Base-by-base conservation (phyloP, 306 rosid genomes). In the Vigna hirtella region DNA sequence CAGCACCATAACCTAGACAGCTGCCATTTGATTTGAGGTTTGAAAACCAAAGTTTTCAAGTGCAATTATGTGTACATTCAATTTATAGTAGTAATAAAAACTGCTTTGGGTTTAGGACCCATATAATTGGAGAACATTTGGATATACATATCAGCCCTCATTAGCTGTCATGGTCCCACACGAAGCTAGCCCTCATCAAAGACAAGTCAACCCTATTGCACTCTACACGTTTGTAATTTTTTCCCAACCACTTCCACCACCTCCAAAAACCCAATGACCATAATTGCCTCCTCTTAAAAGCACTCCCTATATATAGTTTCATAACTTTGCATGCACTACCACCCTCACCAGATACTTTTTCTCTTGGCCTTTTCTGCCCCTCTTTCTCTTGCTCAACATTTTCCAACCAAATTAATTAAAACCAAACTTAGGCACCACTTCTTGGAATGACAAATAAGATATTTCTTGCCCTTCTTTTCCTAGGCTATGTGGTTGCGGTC, bases 171-270 rank as follows among this genome's bases (percentile, higher is more conserved):
- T 55, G 75, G 78, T 40, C 73, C 88, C 77, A 77, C 78, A 32
- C 16, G 43, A 48, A 45, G 57, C 73, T 15, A 48, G 59, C 64
- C 81, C 20, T 68, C 83, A 74, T 62, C 52, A 68, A 40, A 72
- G 79, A 81, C 86, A 67, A 49, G 86, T 84, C 90, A 82, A 87
- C 68, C 84, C 77, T 18, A 16, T n/a, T 10, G 4, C 70, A 66
- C 56, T 57, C 34, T 15, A 67, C 77, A 73, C 80, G 77, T 72
- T 73, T 73, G 83, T 70, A 65, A 56, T 30, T 42, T 53, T 64
- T 82, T 47, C 82, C 65, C 78, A 86, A 86, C 89, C 72, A 83
- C 89, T 86, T 76, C 68, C 77, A 75, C 72, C 85, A 52, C 80
- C 76, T 73, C 61, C 64, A 62, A 76, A 30, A 15, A 9, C 52